Conservation (phyloP, 192 early-diverging fungal species). For the Dissophora globulifera region DNA sequence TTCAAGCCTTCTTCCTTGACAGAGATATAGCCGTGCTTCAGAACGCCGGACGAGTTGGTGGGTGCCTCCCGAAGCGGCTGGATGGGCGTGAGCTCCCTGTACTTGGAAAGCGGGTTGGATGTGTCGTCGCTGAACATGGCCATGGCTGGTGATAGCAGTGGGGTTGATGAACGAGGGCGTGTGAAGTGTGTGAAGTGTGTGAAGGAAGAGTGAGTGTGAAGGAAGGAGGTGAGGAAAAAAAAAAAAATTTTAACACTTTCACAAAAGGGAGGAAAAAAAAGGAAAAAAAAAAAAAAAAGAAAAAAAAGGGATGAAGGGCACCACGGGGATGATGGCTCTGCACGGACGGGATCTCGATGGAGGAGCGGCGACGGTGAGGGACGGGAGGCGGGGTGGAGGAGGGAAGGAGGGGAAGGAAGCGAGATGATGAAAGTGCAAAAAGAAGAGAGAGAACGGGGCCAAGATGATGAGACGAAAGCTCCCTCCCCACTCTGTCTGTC, state of each 20-base stretch:
- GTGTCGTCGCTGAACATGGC: conserved; percentile 26
- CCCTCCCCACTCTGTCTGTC: too few species aligned
- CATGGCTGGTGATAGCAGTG: conserved; percentile 8
- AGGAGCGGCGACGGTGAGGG: background rate
- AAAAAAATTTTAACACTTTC: background rate
- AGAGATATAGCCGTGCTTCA: conserved; percentile 86
- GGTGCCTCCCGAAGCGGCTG: conserved; percentile 30
- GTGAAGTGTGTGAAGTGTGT: background rate
- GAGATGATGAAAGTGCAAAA: background rate
- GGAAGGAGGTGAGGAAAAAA: background rate
- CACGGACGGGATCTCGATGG: too few species aligned
- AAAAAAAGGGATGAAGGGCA: conserved; percentile 1
- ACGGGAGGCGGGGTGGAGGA: background rate
- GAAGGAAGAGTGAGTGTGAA: background rate
- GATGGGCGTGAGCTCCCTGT: conserved; percentile 45
- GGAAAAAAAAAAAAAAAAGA: background rate
- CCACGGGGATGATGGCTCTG: background rate
- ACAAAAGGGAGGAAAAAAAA: background rate
- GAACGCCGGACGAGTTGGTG: conserved; percentile 47
- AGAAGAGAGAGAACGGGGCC: background rate
- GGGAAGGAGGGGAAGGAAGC: background rate
- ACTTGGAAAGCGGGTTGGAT: conserved; percentile 46
- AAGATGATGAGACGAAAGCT: background rate
- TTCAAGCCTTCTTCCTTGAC: conserved; percentile 93
- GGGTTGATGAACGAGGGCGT: background rate